phyloP scores from a whole-genome alignment of 306 rosid genomes.

The Vachellia pachyceras region DNA sequence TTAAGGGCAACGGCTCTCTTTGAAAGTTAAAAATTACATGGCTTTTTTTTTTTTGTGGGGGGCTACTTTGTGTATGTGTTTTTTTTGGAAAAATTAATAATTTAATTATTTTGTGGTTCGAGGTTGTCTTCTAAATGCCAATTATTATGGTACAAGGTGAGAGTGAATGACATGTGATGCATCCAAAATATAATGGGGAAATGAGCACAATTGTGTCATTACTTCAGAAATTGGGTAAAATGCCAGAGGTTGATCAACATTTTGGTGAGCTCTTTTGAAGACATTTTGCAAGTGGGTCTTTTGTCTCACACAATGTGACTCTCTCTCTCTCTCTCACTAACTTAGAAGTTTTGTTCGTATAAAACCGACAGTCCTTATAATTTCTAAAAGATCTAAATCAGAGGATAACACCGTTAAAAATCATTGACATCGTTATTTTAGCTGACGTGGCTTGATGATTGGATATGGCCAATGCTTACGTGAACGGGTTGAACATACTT shows the following conservation, averaged over 20 bases:
- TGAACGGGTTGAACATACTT: too few relatives aligned
- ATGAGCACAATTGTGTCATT: neutral
- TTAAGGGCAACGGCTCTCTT: conserved; percentile 57
- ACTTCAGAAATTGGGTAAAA: neutral
- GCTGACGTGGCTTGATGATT: too few relatives aligned
- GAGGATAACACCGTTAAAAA: too few relatives aligned
- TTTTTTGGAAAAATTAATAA: too few relatives aligned
- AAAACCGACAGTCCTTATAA: too few relatives aligned
- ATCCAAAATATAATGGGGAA: neutral
- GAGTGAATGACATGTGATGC: neutral
- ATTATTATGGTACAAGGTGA: neutral
- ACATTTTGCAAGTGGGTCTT: neutral
- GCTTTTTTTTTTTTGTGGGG: conserved; percentile 32
- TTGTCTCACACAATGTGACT: neutral
- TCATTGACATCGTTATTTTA: too few relatives aligned
- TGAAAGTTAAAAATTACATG: conserved; percentile 23
- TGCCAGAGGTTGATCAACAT: neutral
- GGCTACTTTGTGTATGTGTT: conserved; percentile 28
- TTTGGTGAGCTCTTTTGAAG: neutral
- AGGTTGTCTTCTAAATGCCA: neutral
- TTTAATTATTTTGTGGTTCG: neutral
- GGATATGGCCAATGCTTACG: too few relatives aligned
- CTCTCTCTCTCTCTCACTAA: too few relatives aligned
- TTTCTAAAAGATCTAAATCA: too few relatives aligned
- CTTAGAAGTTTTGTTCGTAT: too few relatives aligned